Conservation (phyloP, 805 yeast species). For the Ogataea wickerhamii region DNA sequence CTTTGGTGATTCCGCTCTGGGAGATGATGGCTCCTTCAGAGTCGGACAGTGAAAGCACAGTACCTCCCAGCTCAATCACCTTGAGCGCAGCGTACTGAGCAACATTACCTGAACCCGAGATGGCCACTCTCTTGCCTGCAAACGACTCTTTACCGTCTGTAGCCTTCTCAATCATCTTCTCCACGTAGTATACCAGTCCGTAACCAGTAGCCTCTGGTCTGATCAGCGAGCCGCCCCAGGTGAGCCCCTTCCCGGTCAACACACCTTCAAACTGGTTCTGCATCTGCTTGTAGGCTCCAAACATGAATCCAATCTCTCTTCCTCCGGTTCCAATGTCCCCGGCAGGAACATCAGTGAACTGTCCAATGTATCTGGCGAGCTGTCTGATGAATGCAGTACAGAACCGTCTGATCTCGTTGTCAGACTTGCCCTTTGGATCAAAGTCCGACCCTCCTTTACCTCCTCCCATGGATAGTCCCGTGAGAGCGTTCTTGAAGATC, state of each 20-base stretch:
- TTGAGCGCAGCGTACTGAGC: slow-evolving; percentile 98
- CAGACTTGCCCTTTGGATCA: slow-evolving; percentile 93
- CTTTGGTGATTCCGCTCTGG: slow-evolving; percentile 77
- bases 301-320: slow-evolving; percentile 89
- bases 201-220: slow-evolving; percentile 99
- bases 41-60: slow-evolving; percentile 90
- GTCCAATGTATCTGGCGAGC: slow-evolving; percentile 93
- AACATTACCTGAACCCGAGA: slow-evolving; percentile 98
- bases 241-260: slow-evolving; percentile 94
- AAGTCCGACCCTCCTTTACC: slow-evolving; percentile 99
- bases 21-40: slow-evolving; percentile 86
- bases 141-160: slow-evolving; percentile 85
- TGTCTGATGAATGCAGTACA: slow-evolving; percentile 95
- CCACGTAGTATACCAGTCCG: slow-evolving; percentile 95
- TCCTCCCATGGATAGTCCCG: slow-evolving; percentile 98
- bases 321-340: slow-evolving; percentile 99
- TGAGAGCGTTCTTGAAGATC: slow-evolving; percentile 95
- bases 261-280: slow-evolving; percentile 96
- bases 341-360: slow-evolving; percentile 97
- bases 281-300: slow-evolving; percentile 93
- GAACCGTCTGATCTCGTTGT: slow-evolving; percentile 93
- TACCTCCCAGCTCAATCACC: slow-evolving; percentile 95
- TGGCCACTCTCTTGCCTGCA: slow-evolving; percentile 90
- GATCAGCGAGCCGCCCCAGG: slow-evolving; percentile 99
- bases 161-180: slow-evolving; percentile 95